Evolutionary conservation across 75 land plant genomes (phyloP).

Genomic region (Cunninghamia lanceolata): DNA sequence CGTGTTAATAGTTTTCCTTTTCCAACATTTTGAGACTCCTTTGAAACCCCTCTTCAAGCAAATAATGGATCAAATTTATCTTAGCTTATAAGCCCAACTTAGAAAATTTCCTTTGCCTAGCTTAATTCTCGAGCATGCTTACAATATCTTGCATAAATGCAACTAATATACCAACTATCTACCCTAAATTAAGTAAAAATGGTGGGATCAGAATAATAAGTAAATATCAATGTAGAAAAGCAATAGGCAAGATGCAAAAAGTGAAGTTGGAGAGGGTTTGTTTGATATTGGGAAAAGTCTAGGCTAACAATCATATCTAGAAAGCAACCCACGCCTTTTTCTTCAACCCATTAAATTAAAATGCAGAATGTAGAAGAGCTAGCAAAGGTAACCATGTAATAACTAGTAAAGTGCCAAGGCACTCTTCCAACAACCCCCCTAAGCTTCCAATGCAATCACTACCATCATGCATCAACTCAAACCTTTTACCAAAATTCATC

Average conservation of each 20-base stretch:
- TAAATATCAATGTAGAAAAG: not conserved
- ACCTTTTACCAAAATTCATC: conserved; percentile 8
- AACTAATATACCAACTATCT: not conserved
- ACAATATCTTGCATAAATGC: not conserved
- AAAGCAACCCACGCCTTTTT: conserved; percentile 14
- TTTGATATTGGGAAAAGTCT: conserved; percentile 12
- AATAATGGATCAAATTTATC: too few species aligned
- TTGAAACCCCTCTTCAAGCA: too few species aligned
- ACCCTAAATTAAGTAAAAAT: not conserved
- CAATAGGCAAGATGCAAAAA: not conserved
- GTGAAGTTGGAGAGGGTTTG: not conserved
- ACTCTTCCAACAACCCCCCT: not conserved
- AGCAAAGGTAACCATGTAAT: not conserved
- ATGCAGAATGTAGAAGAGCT: not conserved
- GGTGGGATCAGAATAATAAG: not conserved
- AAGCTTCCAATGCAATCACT: not conserved
- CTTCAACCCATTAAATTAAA: conserved; percentile 7
- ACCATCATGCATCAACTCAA: not conserved
- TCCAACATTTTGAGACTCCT: too few species aligned
- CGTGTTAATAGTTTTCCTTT: too few species aligned
- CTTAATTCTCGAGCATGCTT: not conserved
- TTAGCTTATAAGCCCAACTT: not conserved
- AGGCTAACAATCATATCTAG: conserved; percentile 10
- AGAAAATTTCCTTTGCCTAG: not conserved
- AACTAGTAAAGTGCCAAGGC: conserved; percentile 1